Conservation (phyloP, 441 rosid genomes). For the Breynia disticha region DNA sequence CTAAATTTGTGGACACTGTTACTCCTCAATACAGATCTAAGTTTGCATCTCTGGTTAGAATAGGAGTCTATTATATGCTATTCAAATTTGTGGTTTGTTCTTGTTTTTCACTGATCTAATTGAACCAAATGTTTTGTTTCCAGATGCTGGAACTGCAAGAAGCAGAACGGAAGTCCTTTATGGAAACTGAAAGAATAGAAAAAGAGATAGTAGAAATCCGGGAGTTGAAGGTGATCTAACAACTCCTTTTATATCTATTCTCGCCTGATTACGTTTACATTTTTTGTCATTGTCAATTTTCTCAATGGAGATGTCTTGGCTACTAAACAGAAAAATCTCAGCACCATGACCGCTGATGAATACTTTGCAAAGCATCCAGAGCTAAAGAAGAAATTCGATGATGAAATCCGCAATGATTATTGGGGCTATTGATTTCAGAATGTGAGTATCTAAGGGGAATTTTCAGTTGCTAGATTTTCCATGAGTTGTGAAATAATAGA, state of each 20-base stretch:
- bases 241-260: neutral
- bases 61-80: neutral
- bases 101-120: neutral
- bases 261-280: neutral
- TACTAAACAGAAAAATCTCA: slow-evolving; percentile 55
- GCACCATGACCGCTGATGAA: slow-evolving; percentile 99
- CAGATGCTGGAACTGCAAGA: slow-evolving; percentile 87
- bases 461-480: too few relatives aligned
- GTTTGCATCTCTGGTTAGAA: slow-evolving; percentile 75
- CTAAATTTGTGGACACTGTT: slow-evolving; percentile 74
- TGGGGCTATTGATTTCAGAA: slow-evolving; percentile 22
- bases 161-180: slow-evolving; percentile 67
- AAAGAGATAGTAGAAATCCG: slow-evolving; percentile 73
- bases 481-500: too few relatives aligned
- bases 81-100: neutral
- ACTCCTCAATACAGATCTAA: slow-evolving; percentile 91
- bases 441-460: neutral
- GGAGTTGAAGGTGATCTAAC: slow-evolving; percentile 59
- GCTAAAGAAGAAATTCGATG: slow-evolving; percentile 90
- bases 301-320: neutral
- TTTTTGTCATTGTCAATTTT: neutral
- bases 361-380: slow-evolving; percentile 96
- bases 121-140: neutral
- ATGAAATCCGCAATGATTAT: slow-evolving; percentile 52
- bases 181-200: slow-evolving; percentile 75